Evolutionary conservation across 75 land plant species (phyloP).

Genomic region (Picea sitchensis): DNA sequence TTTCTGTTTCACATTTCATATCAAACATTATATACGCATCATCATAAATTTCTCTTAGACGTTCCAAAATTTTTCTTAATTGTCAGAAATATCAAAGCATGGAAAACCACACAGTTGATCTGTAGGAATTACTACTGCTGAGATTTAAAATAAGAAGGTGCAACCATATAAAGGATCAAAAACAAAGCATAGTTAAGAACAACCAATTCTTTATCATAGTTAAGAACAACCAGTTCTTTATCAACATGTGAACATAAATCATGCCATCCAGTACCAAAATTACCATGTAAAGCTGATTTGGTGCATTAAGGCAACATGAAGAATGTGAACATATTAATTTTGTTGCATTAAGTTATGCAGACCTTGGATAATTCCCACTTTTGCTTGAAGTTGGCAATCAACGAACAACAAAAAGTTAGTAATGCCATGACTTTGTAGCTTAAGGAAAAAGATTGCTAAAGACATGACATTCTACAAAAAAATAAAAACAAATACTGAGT

Average conservation of each 20-base stretch:
- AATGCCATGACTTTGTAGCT: too few species aligned
- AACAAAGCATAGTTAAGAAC: slow-evolving; percentile 4
- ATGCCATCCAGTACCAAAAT: background rate
- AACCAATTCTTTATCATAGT: background rate
- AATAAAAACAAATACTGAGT: too few species aligned
- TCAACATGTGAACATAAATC: background rate
- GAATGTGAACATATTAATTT: too few species aligned
- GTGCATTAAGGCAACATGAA: too few species aligned
- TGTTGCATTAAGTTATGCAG: too few species aligned
- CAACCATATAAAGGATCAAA: background rate
- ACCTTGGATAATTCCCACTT: too few species aligned
- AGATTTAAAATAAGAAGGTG: background rate
- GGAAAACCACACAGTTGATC: background rate
- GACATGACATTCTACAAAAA: too few species aligned
- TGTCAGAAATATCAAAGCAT: background rate
- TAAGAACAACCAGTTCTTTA: background rate
- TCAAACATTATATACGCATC: background rate
- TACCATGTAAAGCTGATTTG: too few species aligned
- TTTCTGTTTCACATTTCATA: background rate
- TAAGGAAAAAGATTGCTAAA: too few species aligned
- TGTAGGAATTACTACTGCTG: background rate
- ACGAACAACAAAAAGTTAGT: too few species aligned
- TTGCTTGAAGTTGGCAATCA: too few species aligned
- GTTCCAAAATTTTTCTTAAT: background rate
- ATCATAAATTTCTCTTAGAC: background rate